phyloP scores from a whole-genome alignment of 2,329 filamentous ascomycete species.

The Fusarium sp. region DNA sequence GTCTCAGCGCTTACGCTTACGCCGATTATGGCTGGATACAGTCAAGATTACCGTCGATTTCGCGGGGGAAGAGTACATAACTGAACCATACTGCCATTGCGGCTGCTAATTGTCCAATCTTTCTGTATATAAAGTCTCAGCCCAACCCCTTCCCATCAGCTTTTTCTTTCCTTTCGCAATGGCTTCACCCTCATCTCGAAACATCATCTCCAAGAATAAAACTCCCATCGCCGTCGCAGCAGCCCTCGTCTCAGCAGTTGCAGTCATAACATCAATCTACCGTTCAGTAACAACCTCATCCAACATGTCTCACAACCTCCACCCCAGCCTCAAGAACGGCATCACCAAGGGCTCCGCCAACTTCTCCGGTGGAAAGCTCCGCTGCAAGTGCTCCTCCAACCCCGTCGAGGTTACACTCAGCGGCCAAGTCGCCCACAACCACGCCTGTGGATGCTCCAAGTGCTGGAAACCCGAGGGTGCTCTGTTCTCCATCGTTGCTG shows the following conservation, averaged over 20 bases:
- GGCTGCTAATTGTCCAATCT: not conserved
- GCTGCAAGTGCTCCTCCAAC: slow-evolving; percentile 67
- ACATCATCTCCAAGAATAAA: slow-evolving; percentile 31
- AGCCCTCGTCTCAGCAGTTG: slow-evolving; percentile 39
- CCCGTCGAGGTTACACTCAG: slow-evolving; percentile 68
- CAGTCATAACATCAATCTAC: slow-evolving; percentile 36
- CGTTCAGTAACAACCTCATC: slow-evolving; percentile 9
- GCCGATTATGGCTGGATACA: slow-evolving; percentile 19
- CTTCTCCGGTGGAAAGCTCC: slow-evolving; percentile 70
- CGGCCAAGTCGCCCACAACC: slow-evolving; percentile 73
- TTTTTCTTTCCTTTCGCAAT: slow-evolving; percentile 9
- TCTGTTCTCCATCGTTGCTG: slow-evolving; percentile 73
- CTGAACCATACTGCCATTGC: not conserved
- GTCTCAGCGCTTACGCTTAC: slow-evolving; percentile 16
- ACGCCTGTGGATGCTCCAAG: slow-evolving; percentile 77
- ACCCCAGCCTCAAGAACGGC: slow-evolving; percentile 72
- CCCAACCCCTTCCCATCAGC: not conserved
- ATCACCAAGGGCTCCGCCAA: slow-evolving; percentile 64
- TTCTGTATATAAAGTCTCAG: slow-evolving; percentile 14
- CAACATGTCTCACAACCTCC: slow-evolving; percentile 54
- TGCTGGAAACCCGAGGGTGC: slow-evolving; percentile 76
- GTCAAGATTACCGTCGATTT: slow-evolving; percentile 26
- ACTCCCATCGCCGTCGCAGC: slow-evolving; percentile 34
- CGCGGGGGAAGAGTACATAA: slow-evolving; percentile 28
- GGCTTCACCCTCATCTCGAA: slow-evolving; percentile 27